Conservation (phyloP, 495 filamentous ascomycete genomes). For the Hypoxylon fragiforme region DNA sequence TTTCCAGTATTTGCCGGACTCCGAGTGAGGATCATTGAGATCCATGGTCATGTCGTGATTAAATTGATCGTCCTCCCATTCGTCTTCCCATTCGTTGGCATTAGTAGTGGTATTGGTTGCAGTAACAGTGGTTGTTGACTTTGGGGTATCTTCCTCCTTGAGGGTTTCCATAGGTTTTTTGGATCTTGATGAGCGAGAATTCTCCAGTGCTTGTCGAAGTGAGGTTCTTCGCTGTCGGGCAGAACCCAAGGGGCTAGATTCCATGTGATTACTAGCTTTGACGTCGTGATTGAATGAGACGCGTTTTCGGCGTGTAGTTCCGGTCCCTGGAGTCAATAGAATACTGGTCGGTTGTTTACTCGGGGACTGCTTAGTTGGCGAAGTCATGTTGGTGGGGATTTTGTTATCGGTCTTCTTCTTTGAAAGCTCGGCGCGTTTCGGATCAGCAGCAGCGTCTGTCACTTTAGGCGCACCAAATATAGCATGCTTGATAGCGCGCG, state of each 20-base stretch:
- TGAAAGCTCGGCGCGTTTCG: constrained; percentile 6
- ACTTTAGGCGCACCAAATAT: constrained; percentile 81
- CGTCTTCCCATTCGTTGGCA: constrained; percentile 43
- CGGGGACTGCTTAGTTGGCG: constrained; percentile 39
- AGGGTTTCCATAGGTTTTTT: constrained; percentile 25
- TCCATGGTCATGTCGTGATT: constrained; percentile 72
- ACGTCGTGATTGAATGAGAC: constrained; percentile 82
- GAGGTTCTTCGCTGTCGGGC: constrained; percentile 44
- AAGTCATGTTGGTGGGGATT: constrained; percentile 14
- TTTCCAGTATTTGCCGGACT: constrained; percentile 94
- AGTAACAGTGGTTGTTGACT: too few relatives aligned
- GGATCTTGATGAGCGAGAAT: constrained; percentile 40
- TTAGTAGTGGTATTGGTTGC: constrained; percentile 12
- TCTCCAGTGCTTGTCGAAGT: constrained; percentile 59
- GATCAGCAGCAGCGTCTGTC: constrained; percentile 5
- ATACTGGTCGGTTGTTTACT: constrained; percentile 60
- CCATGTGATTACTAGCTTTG: constrained; percentile 48
- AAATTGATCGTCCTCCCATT: constrained; percentile 47
- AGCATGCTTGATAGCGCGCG: constrained; percentile 88
- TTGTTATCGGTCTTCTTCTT: constrained; percentile 7
- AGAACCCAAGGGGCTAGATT: constrained; percentile 63
- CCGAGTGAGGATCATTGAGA: constrained; percentile 75
- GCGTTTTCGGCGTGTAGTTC: constrained; percentile 75
- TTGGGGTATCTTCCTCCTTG: constrained; percentile 23
- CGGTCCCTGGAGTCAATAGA: constrained; percentile 86